These are phyloP conservation scores for Fusarium decemcellulare DNA, from an alignment of 2,329 filamentous ascomycete species.

Conservation along the genomic window DNA sequence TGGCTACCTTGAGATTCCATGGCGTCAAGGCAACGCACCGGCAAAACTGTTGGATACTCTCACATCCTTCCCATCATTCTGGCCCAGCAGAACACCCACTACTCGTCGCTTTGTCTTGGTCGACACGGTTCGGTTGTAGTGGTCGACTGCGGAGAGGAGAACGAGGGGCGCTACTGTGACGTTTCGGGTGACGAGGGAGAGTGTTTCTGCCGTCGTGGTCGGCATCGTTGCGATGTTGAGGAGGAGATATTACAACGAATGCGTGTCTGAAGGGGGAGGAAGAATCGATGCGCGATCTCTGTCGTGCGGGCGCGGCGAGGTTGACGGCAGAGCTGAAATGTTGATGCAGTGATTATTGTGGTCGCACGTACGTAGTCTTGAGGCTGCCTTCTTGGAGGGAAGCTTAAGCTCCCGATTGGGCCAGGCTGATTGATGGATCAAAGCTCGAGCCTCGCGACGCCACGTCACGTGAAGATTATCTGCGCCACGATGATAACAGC, in stretches of 20 bases:
- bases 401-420: constrained; percentile 50
- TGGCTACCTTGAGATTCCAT: constrained; percentile 11
- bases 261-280: constrained; percentile 20
- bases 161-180: constrained; percentile 98
- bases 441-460: constrained; percentile 36
- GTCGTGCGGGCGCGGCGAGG: constrained; percentile 36
- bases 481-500: constrained; percentile 26
- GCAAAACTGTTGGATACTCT: constrained; percentile 99
- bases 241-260: constrained; percentile 29
- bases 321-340: constrained; percentile 34
- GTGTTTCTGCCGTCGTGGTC: constrained; percentile 95
- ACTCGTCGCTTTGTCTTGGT: constrained; percentile 91
- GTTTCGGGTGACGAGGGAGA: constrained; percentile 93
- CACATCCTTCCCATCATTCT: constrained; percentile 96
- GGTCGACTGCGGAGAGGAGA: constrained; percentile 97
- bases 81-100: constrained; percentile 92
- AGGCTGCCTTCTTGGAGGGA: constrained; percentile 49
- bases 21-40: constrained; percentile 66
- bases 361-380: constrained; percentile 50
- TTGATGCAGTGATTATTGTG: constrained; percentile 41
- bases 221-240: constrained; percentile 76
- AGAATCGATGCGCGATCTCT: constrained; percentile 30
- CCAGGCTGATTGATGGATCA: constrained; percentile 26
- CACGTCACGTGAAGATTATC: constrained; percentile 29
- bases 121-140: constrained; percentile 92